Conservation (phyloP, 2,329 filamentous ascomycete species). For the Calcarisporium arbuscula region DNA sequence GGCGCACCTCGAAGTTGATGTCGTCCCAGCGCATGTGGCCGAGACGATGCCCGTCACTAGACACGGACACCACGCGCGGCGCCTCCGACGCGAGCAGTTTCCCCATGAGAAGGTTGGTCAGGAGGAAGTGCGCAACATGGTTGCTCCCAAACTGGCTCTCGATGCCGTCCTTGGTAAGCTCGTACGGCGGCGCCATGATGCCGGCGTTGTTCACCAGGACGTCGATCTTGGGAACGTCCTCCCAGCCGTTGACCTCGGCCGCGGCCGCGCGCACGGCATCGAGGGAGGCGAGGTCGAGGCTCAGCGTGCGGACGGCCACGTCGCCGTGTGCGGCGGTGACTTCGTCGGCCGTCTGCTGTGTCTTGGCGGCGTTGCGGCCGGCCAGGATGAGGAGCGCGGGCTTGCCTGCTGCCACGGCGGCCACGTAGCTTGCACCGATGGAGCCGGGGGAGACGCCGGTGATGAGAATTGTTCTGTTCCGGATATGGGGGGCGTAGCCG, state of each 20-base stretch:
- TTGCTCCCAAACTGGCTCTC: constrained; percentile 39
- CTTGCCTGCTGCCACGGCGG: constrained; percentile 30
- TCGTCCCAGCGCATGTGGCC: constrained; percentile 27
- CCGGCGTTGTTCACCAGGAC: constrained; percentile 40
- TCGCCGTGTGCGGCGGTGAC: constrained; percentile 24
- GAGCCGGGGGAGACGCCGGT: constrained; percentile 35
- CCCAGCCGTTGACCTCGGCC: constrained; percentile 20
- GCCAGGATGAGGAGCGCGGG: constrained; percentile 38
- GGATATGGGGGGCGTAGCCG: constrained; percentile 24
- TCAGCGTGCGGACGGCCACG: constrained; percentile 23
- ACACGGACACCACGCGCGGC: constrained; percentile 35
- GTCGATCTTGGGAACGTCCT: constrained; percentile 20
- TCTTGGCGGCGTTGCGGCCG: constrained; percentile 35
- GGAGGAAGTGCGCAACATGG: constrained; percentile 39
- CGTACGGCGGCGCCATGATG: constrained; percentile 30
- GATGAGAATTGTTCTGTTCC: constrained; percentile 31
- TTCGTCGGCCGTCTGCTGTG: constrained; percentile 28
- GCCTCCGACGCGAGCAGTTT: constrained; percentile 30
- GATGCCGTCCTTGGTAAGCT: constrained; percentile 28
- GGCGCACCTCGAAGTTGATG: constrained; percentile 22
- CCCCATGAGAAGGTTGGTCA: constrained; percentile 37
- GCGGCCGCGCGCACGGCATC: constrained; percentile 30
- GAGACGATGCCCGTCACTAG: constrained; percentile 23
- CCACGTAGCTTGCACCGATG: constrained; percentile 31
- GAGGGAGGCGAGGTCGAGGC: constrained; percentile 31